Percentiles rank a stretch among this genome's conserved stretches.
Evolutionary conservation across 1,284 basidiomycete genomes (phyloP).

Genomic region (Pseudozyma hubeiensis): DNA sequence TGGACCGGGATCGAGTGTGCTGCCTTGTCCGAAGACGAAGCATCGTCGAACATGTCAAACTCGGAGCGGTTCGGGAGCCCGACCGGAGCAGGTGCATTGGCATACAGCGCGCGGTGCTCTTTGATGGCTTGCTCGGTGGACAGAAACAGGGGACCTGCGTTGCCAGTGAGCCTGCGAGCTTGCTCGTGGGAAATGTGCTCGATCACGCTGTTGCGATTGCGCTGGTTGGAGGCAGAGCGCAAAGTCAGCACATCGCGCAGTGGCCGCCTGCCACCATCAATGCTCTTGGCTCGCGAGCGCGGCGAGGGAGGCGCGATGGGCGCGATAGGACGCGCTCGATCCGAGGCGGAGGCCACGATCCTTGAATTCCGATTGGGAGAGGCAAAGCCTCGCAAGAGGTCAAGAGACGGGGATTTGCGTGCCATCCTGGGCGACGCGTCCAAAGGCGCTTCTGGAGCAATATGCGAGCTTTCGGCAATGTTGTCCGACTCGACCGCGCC

Average conservation of each 20-base stretch:
- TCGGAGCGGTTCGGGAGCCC: constrained; percentile 14
- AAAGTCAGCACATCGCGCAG: constrained; percentile 29
- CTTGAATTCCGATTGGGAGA: no score
- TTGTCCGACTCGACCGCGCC: not conserved
- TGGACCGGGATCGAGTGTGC: no score
- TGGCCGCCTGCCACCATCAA: constrained; percentile 23
- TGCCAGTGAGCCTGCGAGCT: constrained; percentile 27
- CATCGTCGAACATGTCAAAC: constrained; percentile 9
- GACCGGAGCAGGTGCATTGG: constrained; percentile 8
- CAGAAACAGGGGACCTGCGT: constrained; percentile 23
- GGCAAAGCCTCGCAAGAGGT: constrained; percentile 18
- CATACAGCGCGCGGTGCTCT: constrained; percentile 28
- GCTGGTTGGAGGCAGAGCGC: constrained; percentile 2
- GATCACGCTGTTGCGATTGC: constrained; percentile 34
- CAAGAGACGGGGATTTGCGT: constrained; percentile 1
- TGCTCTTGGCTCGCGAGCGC: constrained; percentile 34
- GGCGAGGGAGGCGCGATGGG: constrained; percentile 8
- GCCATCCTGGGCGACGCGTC: not conserved
- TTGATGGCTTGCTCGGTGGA: constrained; percentile 26
- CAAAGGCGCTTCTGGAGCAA: not conserved
- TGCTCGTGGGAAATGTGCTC: constrained; percentile 43
- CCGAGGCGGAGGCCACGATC: no score
- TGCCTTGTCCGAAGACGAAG: no score
- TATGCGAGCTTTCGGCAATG: not conserved
- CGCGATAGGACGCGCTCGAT: no score